Evolutionary conservation across 352 stramenopile genomes (phyloP), one percentile per base, ranked within the genome.

Genomic region (Globisporangium polare): DNA sequence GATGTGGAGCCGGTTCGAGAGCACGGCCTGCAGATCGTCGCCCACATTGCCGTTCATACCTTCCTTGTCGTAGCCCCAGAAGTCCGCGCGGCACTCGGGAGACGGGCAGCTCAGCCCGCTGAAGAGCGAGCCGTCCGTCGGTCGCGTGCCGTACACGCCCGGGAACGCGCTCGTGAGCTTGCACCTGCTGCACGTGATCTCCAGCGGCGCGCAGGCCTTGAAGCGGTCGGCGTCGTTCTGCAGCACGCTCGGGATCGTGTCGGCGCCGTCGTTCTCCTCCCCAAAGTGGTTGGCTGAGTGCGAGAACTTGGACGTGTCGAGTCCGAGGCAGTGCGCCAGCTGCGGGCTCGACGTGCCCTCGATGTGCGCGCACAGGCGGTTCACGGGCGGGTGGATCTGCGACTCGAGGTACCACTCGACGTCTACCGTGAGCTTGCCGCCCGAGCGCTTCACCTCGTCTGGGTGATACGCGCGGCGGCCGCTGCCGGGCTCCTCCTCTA

Each of bases 321-420:
- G 78, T 15, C 97, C 97, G 13, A 99, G 82, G 60, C 96, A 97
- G 58, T 98, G 83, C 39, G 97, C 97, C 24, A 99, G 72, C 46
- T 98, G 92, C 10, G 89, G 84, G 26, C 89, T 92, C 29, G 91
- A 97, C 3, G 94, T 99, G 63, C 96, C 97, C 75, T 99, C 96
- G 70, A 99, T 99, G 51, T 98, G 97, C 62, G 98, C 97, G 58
- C 97, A 99, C 62, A 99, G 76, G 73, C 98, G 97, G 64, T 97
- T 96, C 29, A 99, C 95, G 3, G 97, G 97, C 12, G 97, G 98
- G 31, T 99, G 87, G 67, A 99, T 98, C 80, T 95, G 86, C 37
- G 84, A 85, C 62, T 95, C 86, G 17, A 99, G 75, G 70, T 99
- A 99, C 95, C 95, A 99, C 67, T 98, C 94, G 6, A 98, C 76